Percentiles rank a stretch among this genome's conserved stretches.
Conservation (phyloP, 495 filamentous ascomycete genomes). For the Penicillium taxi region DNA sequence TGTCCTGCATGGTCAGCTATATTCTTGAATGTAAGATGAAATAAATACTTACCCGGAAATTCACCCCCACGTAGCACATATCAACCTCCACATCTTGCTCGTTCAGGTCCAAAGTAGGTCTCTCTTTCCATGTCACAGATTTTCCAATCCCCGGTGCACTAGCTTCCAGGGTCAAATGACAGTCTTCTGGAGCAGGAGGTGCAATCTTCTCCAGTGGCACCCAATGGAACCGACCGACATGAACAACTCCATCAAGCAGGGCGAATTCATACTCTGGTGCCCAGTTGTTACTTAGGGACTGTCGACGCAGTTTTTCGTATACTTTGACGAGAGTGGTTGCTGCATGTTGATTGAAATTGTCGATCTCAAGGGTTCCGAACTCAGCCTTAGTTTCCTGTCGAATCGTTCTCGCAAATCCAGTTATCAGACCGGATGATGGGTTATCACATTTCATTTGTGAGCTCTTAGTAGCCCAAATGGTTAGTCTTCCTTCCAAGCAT, state of each 20-base stretch:
- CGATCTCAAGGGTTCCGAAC: slow-evolving; percentile 5
- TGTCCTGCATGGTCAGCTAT: slow-evolving; percentile 19
- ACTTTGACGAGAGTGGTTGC: neutral
- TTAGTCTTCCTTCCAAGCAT: neutral
- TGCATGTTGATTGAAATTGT: neutral
- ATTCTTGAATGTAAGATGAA: neutral
- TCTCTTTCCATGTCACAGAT: no score
- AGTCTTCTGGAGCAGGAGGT: no score
- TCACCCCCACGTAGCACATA: slow-evolving; percentile 18
- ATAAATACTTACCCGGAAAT: slow-evolving; percentile 23
- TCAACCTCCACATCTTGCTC: slow-evolving; percentile 26
- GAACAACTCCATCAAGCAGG: no score
- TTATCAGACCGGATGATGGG: slow-evolving; percentile 1
- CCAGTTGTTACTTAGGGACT: neutral
- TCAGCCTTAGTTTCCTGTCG: slow-evolving; percentile 1
- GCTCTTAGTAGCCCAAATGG: slow-evolving; percentile 3
- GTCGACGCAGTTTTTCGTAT: neutral
- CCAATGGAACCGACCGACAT: slow-evolving; percentile 14
- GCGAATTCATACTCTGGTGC: no score
- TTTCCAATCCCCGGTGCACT: no score
- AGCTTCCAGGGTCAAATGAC: no score
- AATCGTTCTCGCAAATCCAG: slow-evolving; percentile 4
- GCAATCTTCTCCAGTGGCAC: slow-evolving; percentile 18
- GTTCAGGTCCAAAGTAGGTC: no score
- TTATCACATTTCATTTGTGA: slow-evolving; percentile 4